These are phyloP conservation scores for Aspergillus wentii DNA, from an alignment of 495 filamentous ascomycete genomes.

Conservation along the genomic window DNA sequence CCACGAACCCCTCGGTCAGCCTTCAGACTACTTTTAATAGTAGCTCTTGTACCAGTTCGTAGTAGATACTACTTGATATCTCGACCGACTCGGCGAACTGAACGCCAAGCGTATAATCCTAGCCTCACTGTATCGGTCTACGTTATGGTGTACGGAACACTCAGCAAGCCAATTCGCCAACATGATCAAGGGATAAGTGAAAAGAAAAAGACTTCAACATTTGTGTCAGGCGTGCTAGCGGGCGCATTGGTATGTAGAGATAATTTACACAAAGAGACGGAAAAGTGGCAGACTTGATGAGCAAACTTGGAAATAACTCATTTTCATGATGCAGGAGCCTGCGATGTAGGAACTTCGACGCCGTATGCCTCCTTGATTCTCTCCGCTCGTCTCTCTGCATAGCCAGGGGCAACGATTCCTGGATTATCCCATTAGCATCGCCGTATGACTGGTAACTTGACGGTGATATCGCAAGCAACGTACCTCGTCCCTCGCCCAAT, in stretches of 20 bases:
- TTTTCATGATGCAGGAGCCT: constrained; percentile 38
- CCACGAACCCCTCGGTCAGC: no score
- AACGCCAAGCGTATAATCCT: no score
- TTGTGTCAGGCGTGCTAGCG: constrained; percentile 31
- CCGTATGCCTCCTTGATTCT: constrained; percentile 89
- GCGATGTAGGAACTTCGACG: constrained; percentile 62
- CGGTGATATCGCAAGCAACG: constrained; percentile 17
- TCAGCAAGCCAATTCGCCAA: no score
- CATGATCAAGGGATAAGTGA: background rate
- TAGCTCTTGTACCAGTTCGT: no score
- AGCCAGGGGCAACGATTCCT: constrained; percentile 83
- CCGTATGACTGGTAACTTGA: background rate
- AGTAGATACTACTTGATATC: no score
- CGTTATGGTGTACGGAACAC: no score
- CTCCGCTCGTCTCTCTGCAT: constrained; percentile 77
- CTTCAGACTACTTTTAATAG: no score
- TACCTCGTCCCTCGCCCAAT: constrained; percentile 89
- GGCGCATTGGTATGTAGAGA: constrained; percentile 31
- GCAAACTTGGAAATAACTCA: constrained; percentile 14
- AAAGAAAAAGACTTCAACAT: constrained; percentile 10
- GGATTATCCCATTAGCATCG: constrained; percentile 18
- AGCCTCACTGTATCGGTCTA: no score
- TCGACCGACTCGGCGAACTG: no score
- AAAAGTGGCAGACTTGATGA: constrained; percentile 13
- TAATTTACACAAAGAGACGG: constrained; percentile 39